Conservation (phyloP, 2,329 filamentous ascomycete species). For the Ascochyta pisi region DNA sequence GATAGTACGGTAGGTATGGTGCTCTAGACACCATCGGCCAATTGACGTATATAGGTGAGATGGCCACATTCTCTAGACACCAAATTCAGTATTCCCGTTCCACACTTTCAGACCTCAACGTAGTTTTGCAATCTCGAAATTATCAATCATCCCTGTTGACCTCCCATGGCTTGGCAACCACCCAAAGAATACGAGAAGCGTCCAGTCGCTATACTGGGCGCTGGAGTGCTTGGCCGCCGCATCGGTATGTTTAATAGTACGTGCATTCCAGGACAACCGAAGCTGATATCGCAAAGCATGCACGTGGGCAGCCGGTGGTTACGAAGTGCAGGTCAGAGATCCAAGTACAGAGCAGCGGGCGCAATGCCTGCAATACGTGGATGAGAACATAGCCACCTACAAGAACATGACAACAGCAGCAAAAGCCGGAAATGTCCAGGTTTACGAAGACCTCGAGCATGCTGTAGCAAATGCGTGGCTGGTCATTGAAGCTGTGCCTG, state of each 20-base stretch:
- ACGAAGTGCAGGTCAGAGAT: slow-evolving; percentile 54
- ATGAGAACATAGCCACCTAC: slow-evolving; percentile 37
- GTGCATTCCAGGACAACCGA: no score
- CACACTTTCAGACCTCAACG: not conserved
- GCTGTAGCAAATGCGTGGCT: slow-evolving; percentile 59
- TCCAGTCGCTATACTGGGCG: slow-evolving; percentile 24
- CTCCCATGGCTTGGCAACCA: slow-evolving; percentile 13
- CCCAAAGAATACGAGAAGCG: slow-evolving; percentile 11
- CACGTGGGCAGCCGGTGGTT: slow-evolving; percentile 53
- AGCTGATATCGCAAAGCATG: slow-evolving; percentile 9
- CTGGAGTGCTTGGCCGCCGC: slow-evolving; percentile 27
- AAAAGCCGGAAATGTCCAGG: slow-evolving; percentile 8
- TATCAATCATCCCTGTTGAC: not conserved
- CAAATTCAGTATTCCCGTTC: not conserved
- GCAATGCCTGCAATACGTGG: slow-evolving; percentile 52
- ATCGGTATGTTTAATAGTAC: slow-evolving; percentile 6
- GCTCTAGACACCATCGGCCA: slow-evolving; percentile 1
- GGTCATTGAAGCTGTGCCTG: slow-evolving; percentile 62
- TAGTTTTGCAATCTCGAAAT: not conserved
- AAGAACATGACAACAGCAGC: not conserved
- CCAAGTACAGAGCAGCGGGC: slow-evolving; percentile 44
- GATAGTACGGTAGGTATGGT: slow-evolving; percentile 10
- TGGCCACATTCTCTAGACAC: not conserved
- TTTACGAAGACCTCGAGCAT: slow-evolving; percentile 45
- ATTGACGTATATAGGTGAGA: slow-evolving; percentile 6